phyloP scores from a whole-genome alignment of 805 yeast genomes.

The Candida incommunis region DNA sequence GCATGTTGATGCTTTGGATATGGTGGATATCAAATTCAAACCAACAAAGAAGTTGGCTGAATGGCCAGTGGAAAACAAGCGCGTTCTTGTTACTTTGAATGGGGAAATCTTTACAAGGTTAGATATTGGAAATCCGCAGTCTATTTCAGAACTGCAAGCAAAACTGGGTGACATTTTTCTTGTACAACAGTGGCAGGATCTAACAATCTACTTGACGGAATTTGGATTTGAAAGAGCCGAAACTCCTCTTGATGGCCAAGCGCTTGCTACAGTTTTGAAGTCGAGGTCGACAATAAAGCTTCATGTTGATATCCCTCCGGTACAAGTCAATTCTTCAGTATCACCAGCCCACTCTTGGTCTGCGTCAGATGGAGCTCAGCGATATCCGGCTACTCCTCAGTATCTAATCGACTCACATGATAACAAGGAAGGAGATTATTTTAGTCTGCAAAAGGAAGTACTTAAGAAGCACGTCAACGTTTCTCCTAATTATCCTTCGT shows the following conservation, averaged over 20 bases:
- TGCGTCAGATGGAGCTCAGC: not conserved
- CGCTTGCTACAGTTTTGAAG: conserved; percentile 5
- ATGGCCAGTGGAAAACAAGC: not conserved
- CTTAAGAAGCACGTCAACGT: not conserved
- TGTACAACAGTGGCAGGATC: conserved; percentile 7
- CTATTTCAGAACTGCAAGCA: conserved; percentile 27
- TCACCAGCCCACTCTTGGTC: conserved; percentile 6
- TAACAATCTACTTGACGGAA: conserved; percentile 50
- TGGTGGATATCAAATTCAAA: not conserved
- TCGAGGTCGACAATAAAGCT: conserved; percentile 7
- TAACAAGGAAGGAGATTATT: conserved; percentile 10
- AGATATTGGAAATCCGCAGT: conserved; percentile 18
- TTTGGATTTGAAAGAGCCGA: conserved; percentile 34
- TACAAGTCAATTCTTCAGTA: conserved; percentile 4
- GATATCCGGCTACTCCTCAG: conserved; percentile 56
- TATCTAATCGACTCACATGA: conserved; percentile 37
- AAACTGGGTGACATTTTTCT: conserved; percentile 26
- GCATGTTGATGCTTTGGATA: not conserved
- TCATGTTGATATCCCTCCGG: conserved; percentile 7
- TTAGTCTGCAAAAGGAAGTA: conserved; percentile 4
- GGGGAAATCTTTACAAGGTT: conserved; percentile 40
- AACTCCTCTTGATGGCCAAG: conserved; percentile 11
- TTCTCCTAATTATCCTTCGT: not conserved
- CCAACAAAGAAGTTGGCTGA: not conserved
- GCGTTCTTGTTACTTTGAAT: conserved; percentile 51